A percentile compares a stretch with the other conserved stretches of the same genome.
phyloP scores from a whole-genome alignment of 2,329 filamentous ascomycete species.

The Claviceps capensis region DNA sequence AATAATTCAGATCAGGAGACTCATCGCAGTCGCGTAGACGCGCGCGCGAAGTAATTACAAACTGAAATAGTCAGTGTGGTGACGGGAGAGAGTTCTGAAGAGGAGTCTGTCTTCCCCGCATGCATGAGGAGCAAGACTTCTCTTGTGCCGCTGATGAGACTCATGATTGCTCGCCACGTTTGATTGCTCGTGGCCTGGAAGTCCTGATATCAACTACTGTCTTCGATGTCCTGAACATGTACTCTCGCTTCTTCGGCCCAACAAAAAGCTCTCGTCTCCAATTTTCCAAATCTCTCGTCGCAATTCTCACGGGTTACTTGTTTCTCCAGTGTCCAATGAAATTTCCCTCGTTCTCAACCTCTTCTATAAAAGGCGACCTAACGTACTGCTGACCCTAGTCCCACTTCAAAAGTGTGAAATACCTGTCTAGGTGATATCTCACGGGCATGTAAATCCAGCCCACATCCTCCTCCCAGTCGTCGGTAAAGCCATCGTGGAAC shows the following conservation, averaged over 20 bases:
- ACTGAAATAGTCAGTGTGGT: too few relatives aligned
- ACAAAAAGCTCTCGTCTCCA: too few relatives aligned
- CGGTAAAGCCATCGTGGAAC: background rate
- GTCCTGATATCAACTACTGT: too few relatives aligned
- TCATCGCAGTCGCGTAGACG: too few relatives aligned
- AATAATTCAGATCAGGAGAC: too few relatives aligned
- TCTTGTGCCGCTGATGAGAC: background rate
- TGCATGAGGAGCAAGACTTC: too few relatives aligned
- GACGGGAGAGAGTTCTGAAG: too few relatives aligned
- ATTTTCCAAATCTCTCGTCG: too few relatives aligned
- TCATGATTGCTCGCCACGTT: background rate
- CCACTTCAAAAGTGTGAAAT: background rate
- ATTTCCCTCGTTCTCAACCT: background rate
- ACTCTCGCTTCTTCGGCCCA: too few relatives aligned
- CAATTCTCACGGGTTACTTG: background rate
- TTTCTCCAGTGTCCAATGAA: background rate
- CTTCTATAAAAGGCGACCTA: background rate
- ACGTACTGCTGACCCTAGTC: background rate
- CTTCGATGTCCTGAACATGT: too few relatives aligned
- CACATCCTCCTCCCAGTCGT: background rate
- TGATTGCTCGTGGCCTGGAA: background rate
- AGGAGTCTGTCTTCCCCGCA: too few relatives aligned
- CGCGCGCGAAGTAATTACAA: too few relatives aligned
- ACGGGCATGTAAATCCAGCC: constrained; percentile 1
- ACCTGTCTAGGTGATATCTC: background rate